Conservation (phyloP, 192 early-diverging fungal genomes). For the Kickxella alabastrina region DNA sequence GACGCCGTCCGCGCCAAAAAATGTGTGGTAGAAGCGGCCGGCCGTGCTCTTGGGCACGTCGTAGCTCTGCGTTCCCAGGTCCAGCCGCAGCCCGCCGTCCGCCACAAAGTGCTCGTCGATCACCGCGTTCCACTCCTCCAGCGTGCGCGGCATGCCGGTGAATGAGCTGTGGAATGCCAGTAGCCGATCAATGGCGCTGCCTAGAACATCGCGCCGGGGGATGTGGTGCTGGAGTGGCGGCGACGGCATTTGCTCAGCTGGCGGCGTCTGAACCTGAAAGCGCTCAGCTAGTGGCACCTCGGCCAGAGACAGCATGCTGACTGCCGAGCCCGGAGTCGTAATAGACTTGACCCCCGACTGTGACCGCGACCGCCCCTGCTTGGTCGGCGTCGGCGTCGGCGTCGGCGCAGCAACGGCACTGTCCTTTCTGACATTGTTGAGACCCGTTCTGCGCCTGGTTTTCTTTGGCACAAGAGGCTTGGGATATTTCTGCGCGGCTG, state of each 20-base stretch:
- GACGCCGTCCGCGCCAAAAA: constrained; percentile 33
- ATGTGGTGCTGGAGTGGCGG: background rate
- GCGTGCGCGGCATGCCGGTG: constrained; percentile 1
- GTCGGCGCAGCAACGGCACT: background rate
- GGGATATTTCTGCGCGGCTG: constrained; percentile 21
- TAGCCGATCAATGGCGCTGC: constrained; percentile 28
- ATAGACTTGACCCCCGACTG: background rate
- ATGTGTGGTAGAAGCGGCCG: constrained; percentile 36
- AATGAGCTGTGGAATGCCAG: constrained; percentile 29
- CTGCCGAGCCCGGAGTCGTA: too few relatives aligned
- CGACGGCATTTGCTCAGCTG: too few relatives aligned
- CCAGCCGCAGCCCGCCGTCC: constrained; percentile 24
- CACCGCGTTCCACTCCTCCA: constrained; percentile 24
- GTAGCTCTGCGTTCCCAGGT: constrained; percentile 28
- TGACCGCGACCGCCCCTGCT: background rate
- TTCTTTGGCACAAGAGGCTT: too few relatives aligned
- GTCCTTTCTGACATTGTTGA: constrained; percentile 4
- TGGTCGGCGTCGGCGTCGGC: background rate
- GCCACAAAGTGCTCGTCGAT: constrained; percentile 14
- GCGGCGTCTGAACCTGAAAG: too few relatives aligned
- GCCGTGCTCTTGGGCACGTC: constrained; percentile 35
- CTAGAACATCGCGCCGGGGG: constrained; percentile 14
- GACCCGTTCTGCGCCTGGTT: constrained; percentile 9
- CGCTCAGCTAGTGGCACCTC: too few relatives aligned
- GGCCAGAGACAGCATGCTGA: too few relatives aligned